Conservation (phyloP, 164 flowering plant genomes). For the Malania oleifera region DNA sequence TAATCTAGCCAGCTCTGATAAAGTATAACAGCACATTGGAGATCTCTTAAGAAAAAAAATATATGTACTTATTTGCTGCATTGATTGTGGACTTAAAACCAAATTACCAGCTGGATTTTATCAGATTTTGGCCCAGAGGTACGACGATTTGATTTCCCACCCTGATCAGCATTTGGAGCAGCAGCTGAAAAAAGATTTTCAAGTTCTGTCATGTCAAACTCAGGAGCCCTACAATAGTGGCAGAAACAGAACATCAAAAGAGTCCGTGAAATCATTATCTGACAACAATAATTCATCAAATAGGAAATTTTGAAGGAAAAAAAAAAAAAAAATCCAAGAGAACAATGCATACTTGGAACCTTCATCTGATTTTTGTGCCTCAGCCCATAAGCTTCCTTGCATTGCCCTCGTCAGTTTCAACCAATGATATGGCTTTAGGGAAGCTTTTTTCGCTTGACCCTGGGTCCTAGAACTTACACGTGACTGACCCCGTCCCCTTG, state of each 20-base stretch:
- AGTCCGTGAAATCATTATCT: background rate
- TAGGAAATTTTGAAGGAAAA: background rate
- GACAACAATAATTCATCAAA: background rate
- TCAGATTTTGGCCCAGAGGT: background rate
- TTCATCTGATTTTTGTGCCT: slow-evolving; percentile 41
- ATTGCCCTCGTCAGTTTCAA: slow-evolving; percentile 43
- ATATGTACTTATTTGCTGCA: background rate
- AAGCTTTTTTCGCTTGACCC: slow-evolving; percentile 26
- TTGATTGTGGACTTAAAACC: background rate
- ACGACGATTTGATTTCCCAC: background rate
- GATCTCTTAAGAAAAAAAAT: background rate
- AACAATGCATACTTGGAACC: slow-evolving; percentile 28
- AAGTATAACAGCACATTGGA: background rate
- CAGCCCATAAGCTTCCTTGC: slow-evolving; percentile 57
- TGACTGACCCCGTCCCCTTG: slow-evolving; percentile 25
- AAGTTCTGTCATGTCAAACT: slow-evolving; percentile 1
- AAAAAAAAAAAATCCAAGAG: background rate
- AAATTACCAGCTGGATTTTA: background rate
- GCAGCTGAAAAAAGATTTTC: background rate
- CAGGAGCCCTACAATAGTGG: background rate
- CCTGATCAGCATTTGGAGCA: background rate
- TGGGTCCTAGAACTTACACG: slow-evolving; percentile 21
- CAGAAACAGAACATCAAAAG: background rate
- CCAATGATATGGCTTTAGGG: slow-evolving; percentile 50
- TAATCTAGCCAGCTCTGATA: background rate